Evolutionary conservation across 2,329 filamentous ascomycete genomes (phyloP), one percentile per base, ranked within the genome.

Genomic region (Dothistroma septosporum): DNA sequence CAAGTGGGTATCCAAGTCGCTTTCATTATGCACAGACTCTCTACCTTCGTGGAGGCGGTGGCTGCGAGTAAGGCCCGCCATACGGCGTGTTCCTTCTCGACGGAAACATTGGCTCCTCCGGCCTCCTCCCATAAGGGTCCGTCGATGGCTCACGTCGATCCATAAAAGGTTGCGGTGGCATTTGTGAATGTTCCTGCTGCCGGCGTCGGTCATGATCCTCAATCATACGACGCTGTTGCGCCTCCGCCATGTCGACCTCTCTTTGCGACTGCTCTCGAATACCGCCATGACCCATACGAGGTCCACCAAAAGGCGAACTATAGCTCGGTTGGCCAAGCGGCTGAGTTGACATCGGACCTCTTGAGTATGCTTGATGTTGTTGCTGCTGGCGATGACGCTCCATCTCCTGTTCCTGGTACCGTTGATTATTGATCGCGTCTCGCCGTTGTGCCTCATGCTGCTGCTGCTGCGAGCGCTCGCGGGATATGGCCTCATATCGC

Each of bases 181-280:
- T 32, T 48, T 60, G 58, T 47, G 57, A 55, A 32, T 60, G 58
- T 14, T 55, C 35, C 35, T 60, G 53, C 22, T 59, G 63, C 53
- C 61, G 53, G 47, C 64, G 61, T 21, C 61, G 57, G 24, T 68
- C 55, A 22, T 65, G 61, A 14, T 64, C 59, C 12, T 65, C 62
- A 31, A 64, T 52, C 14, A 63, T 61, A 4, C 65, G 53, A 21
- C 57, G 48, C 24, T 57, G 33, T 24, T 61, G 61, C 55, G 60
- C 60, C 58, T 69, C 57, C 47, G 62, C 64, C 21, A 60, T 55
- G 4, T 55, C 68, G 1, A 61, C 59, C 48, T 70, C 68, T 33
- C 66, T 60, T 58, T 64, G 61, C 16, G 67, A 62, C 54, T 69
- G 63, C 37, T 69, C 68, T 22, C 68, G 57, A 31, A 69, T 60